These are phyloP conservation scores for Trypanosoma congolense DNA, from an alignment of 208 protist species.

Conservation along the genomic window DNA sequence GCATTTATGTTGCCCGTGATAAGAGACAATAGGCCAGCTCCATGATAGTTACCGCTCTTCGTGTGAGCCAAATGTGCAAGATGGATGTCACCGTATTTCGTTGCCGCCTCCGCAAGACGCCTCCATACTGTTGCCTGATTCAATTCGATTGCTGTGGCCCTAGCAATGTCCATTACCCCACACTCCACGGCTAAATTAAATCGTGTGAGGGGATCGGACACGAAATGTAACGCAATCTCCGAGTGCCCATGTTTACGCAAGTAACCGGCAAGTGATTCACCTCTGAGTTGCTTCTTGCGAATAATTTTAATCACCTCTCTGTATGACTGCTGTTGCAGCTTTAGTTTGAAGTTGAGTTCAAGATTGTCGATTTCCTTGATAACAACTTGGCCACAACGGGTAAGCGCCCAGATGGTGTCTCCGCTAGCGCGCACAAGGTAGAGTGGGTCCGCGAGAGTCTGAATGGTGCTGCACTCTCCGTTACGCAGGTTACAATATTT, in stretches of 20 bases:
- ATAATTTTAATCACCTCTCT: constrained; percentile 94
- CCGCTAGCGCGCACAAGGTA: constrained; percentile 92
- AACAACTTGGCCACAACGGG: constrained; percentile 87
- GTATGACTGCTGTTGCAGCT: constrained; percentile 90
- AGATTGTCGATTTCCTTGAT: constrained; percentile 88
- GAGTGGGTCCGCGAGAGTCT: constrained; percentile 92
- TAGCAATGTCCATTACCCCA: constrained; percentile 94
- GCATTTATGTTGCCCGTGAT: constrained; percentile 95
- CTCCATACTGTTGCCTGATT: constrained; percentile 91
- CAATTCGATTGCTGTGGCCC: constrained; percentile 85
- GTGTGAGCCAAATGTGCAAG: constrained; percentile 94
- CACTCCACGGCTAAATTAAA: constrained; percentile 99
- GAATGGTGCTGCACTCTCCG: constrained; percentile 96
- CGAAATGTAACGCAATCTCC: constrained; percentile 97
- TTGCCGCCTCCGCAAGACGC: constrained; percentile 89
- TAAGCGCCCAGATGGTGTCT: constrained; percentile 88
- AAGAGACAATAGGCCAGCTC: constrained; percentile 92
- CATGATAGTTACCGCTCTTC: constrained; percentile 92
- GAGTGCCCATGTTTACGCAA: constrained; percentile 97
- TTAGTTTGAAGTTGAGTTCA: constrained; percentile 96
- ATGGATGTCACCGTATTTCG: constrained; percentile 93
- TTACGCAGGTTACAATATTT: constrained; percentile 94
- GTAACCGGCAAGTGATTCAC: constrained; percentile 97
- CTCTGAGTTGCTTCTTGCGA: constrained; percentile 84
- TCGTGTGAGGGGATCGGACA: constrained; percentile 93